A percentile compares a stretch with the other conserved stretches of the same genome.
phyloP scores from a whole-genome alignment of 2,329 filamentous ascomycete genomes.

The Diaporthe citriasiana region DNA sequence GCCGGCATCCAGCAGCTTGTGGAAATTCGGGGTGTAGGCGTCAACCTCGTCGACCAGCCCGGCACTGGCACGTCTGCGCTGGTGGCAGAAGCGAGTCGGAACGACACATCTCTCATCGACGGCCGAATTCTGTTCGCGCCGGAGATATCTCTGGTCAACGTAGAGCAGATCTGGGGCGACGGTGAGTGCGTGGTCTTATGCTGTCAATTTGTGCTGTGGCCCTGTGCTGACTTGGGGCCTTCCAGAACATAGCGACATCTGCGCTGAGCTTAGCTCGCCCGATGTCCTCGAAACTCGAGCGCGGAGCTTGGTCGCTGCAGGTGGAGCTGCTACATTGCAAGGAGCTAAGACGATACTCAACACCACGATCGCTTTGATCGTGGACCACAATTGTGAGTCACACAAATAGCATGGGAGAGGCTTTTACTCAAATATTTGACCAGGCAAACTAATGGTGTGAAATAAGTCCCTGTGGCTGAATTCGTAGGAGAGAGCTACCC shows the following conservation, averaged over 20 bases:
- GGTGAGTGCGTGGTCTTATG: no score
- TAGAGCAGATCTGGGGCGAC: constrained; percentile 44
- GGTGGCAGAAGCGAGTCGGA: constrained; percentile 42
- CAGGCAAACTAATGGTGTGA: neutral
- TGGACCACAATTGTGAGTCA: constrained; percentile 36
- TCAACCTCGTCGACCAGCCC: constrained; percentile 45
- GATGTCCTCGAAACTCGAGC: constrained; percentile 41
- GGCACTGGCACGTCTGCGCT: constrained; percentile 43
- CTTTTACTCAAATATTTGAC: accelerated
- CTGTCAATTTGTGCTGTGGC: no score
- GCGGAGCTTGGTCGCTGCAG: constrained; percentile 43
- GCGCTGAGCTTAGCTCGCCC: neutral
- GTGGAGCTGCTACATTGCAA: constrained; percentile 44
- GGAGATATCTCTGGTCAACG: constrained; percentile 45
- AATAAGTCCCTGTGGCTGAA: constrained; percentile 46
- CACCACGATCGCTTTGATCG: constrained; percentile 45
- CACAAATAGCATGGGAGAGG: accelerated
- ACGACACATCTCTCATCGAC: constrained; percentile 45
- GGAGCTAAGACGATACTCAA: constrained; percentile 45
- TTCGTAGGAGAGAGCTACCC: constrained; percentile 40
- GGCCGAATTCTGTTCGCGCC: constrained; percentile 44
- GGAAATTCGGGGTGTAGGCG: constrained; percentile 39
- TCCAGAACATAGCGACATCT: neutral
- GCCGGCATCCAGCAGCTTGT: constrained; percentile 33
- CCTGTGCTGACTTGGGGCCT: neutral